Conservation (phyloP, 306 rosid genomes). For the Vachellia pachyceras region DNA sequence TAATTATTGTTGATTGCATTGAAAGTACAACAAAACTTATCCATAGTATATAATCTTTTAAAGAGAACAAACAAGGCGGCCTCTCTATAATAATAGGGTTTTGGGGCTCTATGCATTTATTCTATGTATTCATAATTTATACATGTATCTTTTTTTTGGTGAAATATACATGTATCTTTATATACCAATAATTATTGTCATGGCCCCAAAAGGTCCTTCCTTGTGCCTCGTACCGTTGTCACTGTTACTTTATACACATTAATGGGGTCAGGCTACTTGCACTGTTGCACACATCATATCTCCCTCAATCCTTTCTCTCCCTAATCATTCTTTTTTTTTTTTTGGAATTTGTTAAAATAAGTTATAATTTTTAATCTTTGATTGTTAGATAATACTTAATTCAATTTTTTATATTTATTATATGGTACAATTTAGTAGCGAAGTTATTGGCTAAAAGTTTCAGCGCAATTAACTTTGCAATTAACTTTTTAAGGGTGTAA, state of each 20-base stretch:
- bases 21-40: not conserved
- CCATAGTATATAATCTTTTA: not conserved
- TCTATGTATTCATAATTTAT: conserved; percentile 14
- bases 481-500: too few species aligned
- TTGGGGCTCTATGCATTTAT: conserved; percentile 40
- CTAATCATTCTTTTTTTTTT: not conserved
- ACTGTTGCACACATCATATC: not conserved
- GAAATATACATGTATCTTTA: too few species aligned
- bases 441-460: too few species aligned
- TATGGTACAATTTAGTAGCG: too few species aligned
- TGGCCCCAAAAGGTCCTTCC: conserved; percentile 7
- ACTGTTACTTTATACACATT: not conserved
- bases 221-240: not conserved
- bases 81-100: not conserved
- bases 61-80: not conserved
- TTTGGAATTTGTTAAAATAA: too few species aligned
- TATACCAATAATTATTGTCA: too few species aligned
- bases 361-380: too few species aligned
- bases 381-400: too few species aligned
- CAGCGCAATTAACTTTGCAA: too few species aligned
- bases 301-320: conserved; percentile 1
- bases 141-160: not conserved
- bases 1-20: not conserved
- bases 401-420: too few species aligned
- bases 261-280: not conserved